Evolutionary conservation across 345 rosid species (phyloP).

Genomic region (Aethionema arabicum): DNA sequence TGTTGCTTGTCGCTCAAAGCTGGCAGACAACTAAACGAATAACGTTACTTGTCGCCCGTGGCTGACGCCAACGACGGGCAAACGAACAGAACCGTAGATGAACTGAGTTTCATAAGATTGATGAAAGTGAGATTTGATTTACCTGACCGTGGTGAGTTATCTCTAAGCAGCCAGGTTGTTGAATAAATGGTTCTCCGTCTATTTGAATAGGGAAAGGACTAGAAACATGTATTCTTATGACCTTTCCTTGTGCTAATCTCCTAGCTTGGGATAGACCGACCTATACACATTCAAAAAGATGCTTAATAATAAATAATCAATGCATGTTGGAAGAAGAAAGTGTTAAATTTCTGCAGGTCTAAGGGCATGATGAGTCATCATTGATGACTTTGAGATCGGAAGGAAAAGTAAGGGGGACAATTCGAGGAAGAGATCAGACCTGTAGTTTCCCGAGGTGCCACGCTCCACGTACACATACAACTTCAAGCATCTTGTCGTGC

Average conservation of each 20-base stretch:
- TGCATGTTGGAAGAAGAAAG: neutral
- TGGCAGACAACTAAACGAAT: too few relatives aligned
- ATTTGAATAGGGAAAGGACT: slow-evolving; percentile 67
- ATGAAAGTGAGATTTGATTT: neutral
- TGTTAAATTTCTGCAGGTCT: neutral
- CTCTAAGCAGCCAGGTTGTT: slow-evolving; percentile 65
- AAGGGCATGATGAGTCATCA: too few relatives aligned
- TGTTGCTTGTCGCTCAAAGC: too few relatives aligned
- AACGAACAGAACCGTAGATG: too few relatives aligned
- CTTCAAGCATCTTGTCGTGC: slow-evolving; percentile 79
- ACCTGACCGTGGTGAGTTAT: slow-evolving; percentile 75
- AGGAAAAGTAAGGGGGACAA: slow-evolving; percentile 1
- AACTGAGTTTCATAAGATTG: neutral
- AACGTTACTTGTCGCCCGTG: too few relatives aligned
- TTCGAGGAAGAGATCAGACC: slow-evolving; percentile 37
- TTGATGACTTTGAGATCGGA: neutral
- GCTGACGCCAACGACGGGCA: too few relatives aligned
- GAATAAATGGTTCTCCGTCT: slow-evolving; percentile 74
- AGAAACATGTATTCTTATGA: slow-evolving; percentile 57
- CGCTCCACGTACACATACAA: slow-evolving; percentile 76
- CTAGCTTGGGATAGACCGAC: slow-evolving; percentile 72
- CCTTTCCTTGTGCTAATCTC: slow-evolving; percentile 64
- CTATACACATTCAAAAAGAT: slow-evolving; percentile 31
- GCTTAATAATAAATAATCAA: too few relatives aligned
- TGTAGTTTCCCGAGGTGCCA: slow-evolving; percentile 94